Base-by-base conservation (phyloP, 176 grass and related monocot species). In the Carex scoparia region DNA sequence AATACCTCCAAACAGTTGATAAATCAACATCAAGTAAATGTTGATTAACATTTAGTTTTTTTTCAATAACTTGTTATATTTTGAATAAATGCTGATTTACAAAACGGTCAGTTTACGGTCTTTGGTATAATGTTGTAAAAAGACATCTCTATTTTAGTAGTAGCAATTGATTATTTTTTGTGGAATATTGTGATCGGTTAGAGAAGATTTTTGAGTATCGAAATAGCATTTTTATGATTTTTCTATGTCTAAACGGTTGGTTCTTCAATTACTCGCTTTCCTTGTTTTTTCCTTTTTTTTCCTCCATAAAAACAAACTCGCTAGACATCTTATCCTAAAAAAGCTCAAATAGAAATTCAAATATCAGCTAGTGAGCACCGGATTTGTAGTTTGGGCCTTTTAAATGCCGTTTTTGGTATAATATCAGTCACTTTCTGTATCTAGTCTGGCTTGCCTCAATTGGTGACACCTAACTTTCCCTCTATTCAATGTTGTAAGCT, bases 301-400 rank as follows among this genome's bases (percentile, higher is more conserved):
- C n/a, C n/a, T 2, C 13, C 48, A 7, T 76, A 19, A 14, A 76
- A 3, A 18, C 14, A 69, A 35, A 65, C 59, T 48, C 18, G 61
- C 37, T 51, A 65, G 59, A 63, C 44, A 28, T 18, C 33, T 82
- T 37, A 9, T 65, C 38, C 37, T 61, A 31, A 66, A 65, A 30
- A 62, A 65, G 60, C 60, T 30, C 15, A 27, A 16, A 3, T 14
- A 12, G 35, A 62, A 32, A 65, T 48, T 64, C 62, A 65, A 65
- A 53, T 15, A 48, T 30, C n/a, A 23, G 35, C 32, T 60, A 31
- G 61, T 38, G 37, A 28, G 54, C 57, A 48, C 60, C 80, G 40
- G 40, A 44, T 65, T 81, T 69, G 5, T 83, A 14, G 81, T 68
- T 83, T 83, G 33, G 63, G 42, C 42, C 62, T 83, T 66, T 55